phyloP scores from a whole-genome alignment of 495 filamentous ascomycete species.

The Neurospora sp. region DNA sequence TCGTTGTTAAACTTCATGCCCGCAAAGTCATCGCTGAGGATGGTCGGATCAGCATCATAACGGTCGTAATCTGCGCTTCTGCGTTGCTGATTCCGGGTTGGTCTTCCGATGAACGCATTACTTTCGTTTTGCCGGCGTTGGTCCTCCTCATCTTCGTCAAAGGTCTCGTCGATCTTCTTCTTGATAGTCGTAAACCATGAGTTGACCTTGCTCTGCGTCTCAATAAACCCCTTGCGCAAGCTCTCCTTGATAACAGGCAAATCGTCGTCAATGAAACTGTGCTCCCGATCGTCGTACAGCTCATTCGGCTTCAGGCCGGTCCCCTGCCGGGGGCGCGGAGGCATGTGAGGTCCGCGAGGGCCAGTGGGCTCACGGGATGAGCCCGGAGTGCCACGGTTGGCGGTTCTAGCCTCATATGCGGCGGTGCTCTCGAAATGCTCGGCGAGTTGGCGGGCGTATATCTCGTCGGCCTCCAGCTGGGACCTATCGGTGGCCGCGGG shows the following conservation, averaged over 20 bases:
- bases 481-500: slow-evolving; percentile 52
- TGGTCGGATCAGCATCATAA: slow-evolving; percentile 91
- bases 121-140: slow-evolving; percentile 21
- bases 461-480: slow-evolving; percentile 84
- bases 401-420: slow-evolving; percentile 40
- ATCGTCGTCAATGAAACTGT: slow-evolving; percentile 93
- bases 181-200: slow-evolving; percentile 81
- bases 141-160: slow-evolving; percentile 48
- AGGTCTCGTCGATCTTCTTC: slow-evolving; percentile 84
- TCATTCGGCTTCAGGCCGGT: slow-evolving; percentile 34
- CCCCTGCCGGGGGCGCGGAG: slow-evolving; percentile 33
- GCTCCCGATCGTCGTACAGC: slow-evolving; percentile 49
- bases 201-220: slow-evolving; percentile 90
- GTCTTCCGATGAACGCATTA: slow-evolving; percentile 27
- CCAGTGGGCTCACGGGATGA: not conserved
- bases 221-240: slow-evolving; percentile 85
- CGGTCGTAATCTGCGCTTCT: slow-evolving; percentile 75
- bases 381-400: slow-evolving; percentile 25
- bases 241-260: slow-evolving; percentile 89
- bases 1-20: slow-evolving; percentile 73
- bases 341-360: slow-evolving; percentile 17
- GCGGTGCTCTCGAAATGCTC: slow-evolving; percentile 68
- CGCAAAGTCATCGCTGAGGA: slow-evolving; percentile 86
- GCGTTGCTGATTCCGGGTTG: slow-evolving; percentile 38
- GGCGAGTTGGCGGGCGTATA: slow-evolving; percentile 86